Evolutionary conservation across 441 rosid genomes (phyloP).

Genomic region (Populus hybrid): DNA sequence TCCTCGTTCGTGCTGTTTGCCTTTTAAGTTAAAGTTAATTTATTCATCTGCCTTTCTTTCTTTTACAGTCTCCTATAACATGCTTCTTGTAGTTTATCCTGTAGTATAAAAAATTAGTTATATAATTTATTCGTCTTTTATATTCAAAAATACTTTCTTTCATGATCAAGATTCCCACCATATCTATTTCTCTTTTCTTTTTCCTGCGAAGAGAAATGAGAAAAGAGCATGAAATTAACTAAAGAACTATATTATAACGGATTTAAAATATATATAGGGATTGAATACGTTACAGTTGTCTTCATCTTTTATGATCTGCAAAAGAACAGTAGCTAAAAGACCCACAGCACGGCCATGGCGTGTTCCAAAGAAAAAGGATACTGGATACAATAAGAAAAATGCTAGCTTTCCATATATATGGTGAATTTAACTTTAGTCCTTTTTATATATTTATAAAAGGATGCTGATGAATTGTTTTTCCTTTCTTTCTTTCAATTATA

Average conservation of each 20-base stretch:
- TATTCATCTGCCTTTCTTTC: background rate
- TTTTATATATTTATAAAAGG: background rate
- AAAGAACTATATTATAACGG: too few relatives aligned
- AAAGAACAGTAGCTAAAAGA: background rate
- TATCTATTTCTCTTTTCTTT: background rate
- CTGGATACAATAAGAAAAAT: background rate
- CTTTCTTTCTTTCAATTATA: too few relatives aligned
- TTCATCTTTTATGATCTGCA: too few relatives aligned
- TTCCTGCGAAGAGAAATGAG: background rate
- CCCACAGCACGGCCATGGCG: background rate
- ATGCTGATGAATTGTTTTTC: background rate
- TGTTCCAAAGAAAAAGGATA: background rate
- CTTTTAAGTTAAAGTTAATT: background rate
- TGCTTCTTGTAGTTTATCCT: too few relatives aligned
- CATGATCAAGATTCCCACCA: background rate
- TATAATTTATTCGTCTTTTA: too few relatives aligned
- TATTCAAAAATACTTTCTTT: background rate
- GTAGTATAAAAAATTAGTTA: too few relatives aligned
- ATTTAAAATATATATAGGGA: too few relatives aligned
- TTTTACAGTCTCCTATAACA: too few relatives aligned
- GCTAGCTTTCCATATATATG: background rate
- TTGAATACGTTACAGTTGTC: too few relatives aligned
- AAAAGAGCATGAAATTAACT: too few relatives aligned
- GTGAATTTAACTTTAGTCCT: background rate
- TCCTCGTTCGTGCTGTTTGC: background rate